Base-by-base conservation (phyloP, 257 asterid genomes). In the Jacaranda mimosifolia region DNA sequence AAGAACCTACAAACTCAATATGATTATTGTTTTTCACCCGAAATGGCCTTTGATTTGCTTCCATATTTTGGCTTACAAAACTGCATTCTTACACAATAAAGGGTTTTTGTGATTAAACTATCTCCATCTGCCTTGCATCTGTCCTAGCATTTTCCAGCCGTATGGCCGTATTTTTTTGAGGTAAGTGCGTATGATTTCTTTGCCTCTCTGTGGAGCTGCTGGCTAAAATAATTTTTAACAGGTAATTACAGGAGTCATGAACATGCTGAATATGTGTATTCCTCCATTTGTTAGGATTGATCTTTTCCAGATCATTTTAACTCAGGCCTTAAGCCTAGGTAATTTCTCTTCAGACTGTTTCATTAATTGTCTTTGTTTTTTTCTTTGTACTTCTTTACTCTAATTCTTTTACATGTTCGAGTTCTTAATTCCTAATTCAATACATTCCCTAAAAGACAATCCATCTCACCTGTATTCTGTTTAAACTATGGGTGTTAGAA, bases 191-290 rank as follows among this genome's bases (percentile, higher is more conserved):
- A 15, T 77, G 26, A 43, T 48, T 77, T 76, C 53, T 59, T 52
- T 57, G 69, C 40, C 32, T 51, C 9, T 48, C 5, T 46, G 60
- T 74, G 71, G 45, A 77, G 73, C 56, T 79, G 32, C 80, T 85
- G 74, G 74, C 75, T 82, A 62, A 81, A 68, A 67, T 75, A 74
- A 60, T 63, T 19, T 64, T 68, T 71, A 83, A 83, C 96, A 94
- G 98, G 97, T 94, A 73, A 87, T 92, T 86, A 85, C 83, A 35
- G 98, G 97, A 76, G 92, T 88, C 74, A 84, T 94, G 97, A 84
- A 78, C 83, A 69, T 78, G 77, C 98, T 94, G 62, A 82, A 76
- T 75, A 80, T 89, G 88, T 79, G 78, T 63, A 92, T 94, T 67
- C 96, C 93, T 74, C 96, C 97, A 38, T 94, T 88, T 81, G 86